phyloP scores from a whole-genome alignment of 805 yeast species.

The Huiozyma sinensis region DNA sequence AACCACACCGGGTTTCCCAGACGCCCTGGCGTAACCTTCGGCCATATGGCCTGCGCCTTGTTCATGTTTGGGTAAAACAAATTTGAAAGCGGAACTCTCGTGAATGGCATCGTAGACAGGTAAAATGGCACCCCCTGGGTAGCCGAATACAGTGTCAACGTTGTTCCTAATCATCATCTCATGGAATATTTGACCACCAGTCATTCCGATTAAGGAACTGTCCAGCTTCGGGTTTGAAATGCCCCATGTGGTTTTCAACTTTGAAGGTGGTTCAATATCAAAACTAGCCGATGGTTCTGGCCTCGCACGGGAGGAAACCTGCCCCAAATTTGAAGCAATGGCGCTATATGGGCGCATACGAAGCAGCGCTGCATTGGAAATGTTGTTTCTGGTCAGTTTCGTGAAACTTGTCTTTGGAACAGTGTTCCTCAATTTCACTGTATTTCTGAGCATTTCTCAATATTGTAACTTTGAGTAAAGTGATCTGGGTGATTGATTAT shows the following conservation, averaged over 20 bases:
- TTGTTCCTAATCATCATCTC: constrained; percentile 97
- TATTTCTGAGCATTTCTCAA: constrained; percentile 1
- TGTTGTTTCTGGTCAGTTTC: constrained; percentile 1
- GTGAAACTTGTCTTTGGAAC: background rate
- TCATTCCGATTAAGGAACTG: constrained; percentile 83
- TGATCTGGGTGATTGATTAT: too few species aligned
- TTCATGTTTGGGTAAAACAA: constrained; percentile 91
- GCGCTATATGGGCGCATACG: constrained; percentile 1
- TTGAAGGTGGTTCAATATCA: constrained; percentile 15
- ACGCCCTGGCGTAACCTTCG: constrained; percentile 93
- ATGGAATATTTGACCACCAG: constrained; percentile 98
- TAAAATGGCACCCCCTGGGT: constrained; percentile 97
- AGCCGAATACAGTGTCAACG: constrained; percentile 93
- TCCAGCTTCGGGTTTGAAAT: constrained; percentile 37
- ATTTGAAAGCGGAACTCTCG: constrained; percentile 79
- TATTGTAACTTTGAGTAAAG: background rate
- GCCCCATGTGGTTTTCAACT: constrained; percentile 2
- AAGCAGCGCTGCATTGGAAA: constrained; percentile 1
- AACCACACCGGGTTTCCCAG: constrained; percentile 95
- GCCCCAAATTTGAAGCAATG: background rate
- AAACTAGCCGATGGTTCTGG: constrained; percentile 31
- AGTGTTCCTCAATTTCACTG: background rate
- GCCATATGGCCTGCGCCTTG: constrained; percentile 99
- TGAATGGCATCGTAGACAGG: constrained; percentile 97
- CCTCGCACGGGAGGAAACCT: constrained; percentile 7